Base-by-base conservation (phyloP, 225 moss, liverwort and hornwort species). In the Sphagnum tenellum region DNA sequence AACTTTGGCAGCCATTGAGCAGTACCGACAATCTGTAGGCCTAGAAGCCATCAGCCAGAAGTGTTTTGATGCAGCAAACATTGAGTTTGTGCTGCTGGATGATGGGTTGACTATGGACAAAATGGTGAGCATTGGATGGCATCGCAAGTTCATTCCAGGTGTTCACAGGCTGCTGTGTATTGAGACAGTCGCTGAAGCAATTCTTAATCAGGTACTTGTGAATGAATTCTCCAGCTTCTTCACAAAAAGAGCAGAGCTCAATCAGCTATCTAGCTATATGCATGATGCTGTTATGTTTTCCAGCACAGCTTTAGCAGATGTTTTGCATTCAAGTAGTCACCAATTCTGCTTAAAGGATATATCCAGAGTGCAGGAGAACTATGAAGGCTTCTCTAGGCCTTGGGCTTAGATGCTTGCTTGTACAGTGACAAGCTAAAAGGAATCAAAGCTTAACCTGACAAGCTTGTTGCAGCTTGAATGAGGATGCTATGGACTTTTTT, bases 51-150 rank as follows among this genome's bases (percentile, higher is more conserved):
- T 93, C 47, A 82, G 81, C 56, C 79, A 86, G 61, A 89, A 79
- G 69, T 98, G 98, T 71, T 98, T 98, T 61, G 79, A 84, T 70
- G 90, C 93, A 3, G 90, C 98, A 8, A 98, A 90, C 13, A 98
- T 98, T 64, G 88, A 81, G 63, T 86, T 87, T 9, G 73, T 98
- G 49, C 79, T 98, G 12, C 65, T 98, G 57, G 98, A 98, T 61
- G 98, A 98, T 74, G 93, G 98, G 7, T 54, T 92, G 12, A 62
- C 74, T 3, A 72, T 98, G 70, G 82, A 87, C 54, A 87, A 90
- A 59, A 90, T 90, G 87, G 88, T 89, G 48, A 80, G 79, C 46
- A 49, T 90, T 48, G 77, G 79, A 1, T 98, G 98, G 98, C 98
- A 98, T 48, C 87, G 75, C 70, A 71, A 77, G 68, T 71, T 79